Evolutionary conservation across 2,329 filamentous ascomycete genomes (phyloP).

Genomic region (Colletotrichum graminicola): DNA sequence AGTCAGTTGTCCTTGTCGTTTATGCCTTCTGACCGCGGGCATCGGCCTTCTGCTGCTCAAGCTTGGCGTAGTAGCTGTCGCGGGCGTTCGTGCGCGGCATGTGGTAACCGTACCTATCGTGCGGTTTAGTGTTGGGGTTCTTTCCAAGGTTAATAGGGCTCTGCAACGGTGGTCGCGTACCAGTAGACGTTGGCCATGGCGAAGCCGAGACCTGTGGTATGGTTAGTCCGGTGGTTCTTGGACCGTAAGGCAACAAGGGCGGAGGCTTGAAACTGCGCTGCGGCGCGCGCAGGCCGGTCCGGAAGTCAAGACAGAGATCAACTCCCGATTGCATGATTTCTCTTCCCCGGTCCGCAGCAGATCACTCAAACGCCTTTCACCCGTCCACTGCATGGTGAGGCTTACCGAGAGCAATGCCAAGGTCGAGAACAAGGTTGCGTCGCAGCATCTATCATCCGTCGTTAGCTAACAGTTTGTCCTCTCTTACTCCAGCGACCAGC

Average conservation of each 20-base stretch:
- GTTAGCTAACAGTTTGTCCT: slow-evolving; percentile 46
- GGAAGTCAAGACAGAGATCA: background rate
- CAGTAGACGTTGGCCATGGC: slow-evolving; percentile 68
- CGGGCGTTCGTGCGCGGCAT: slow-evolving; percentile 70
- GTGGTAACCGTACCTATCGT: slow-evolving; percentile 72
- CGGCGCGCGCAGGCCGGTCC: background rate
- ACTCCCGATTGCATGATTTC: background rate
- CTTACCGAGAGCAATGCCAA: slow-evolving; percentile 68
- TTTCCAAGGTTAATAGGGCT: slow-evolving; percentile 1
- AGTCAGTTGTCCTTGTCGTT: background rate
- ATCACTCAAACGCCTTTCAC: background rate
- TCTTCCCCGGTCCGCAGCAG: background rate
- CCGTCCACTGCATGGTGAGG: slow-evolving; percentile 31
- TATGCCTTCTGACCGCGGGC: slow-evolving; percentile 47
- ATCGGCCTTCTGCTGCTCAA: slow-evolving; percentile 67
- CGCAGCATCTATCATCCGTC: slow-evolving; percentile 67
- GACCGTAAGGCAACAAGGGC: background rate
- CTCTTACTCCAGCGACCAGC: slow-evolving; percentile 31
- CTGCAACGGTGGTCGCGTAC: slow-evolving; percentile 55
- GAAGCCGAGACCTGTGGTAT: slow-evolving; percentile 62
- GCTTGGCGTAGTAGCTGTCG: slow-evolving; percentile 69
- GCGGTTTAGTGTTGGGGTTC: slow-evolving; percentile 10
- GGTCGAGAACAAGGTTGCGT: slow-evolving; percentile 68
- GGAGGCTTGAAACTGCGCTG: background rate
- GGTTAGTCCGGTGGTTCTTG: slow-evolving; percentile 49